Evolutionary conservation across 1,284 basidiomycete genomes (phyloP), one percentile per base, ranked within the genome.

Genomic region (Fistulina hepatica): DNA sequence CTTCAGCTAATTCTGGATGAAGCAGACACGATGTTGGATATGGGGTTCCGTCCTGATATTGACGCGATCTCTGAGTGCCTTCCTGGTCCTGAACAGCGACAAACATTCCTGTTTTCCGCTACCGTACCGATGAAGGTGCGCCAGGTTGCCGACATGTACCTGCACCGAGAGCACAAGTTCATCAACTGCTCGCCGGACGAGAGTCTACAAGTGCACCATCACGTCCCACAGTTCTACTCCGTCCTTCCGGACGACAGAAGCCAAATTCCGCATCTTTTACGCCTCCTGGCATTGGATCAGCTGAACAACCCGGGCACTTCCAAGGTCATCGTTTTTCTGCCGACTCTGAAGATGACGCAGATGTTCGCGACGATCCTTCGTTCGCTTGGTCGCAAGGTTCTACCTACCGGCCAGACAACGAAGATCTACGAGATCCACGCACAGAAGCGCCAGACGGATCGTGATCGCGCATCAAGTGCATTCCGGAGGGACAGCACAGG

Each of bases 31-130:
- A 70, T 97, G 10, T 69, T 98, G 28, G 92, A 97, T 48, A 89
- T 97, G 82, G 94, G 94, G 48, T 98, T 98, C 76, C 75, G 84
- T 7, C 76, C 84, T 32, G 92, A 95, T 48, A 78, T 98, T 32
- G 74, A 89, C 25, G 72, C 69, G 2, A 92, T 97, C 51, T 63
- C 75, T 22, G 51, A 64, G 2, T 69, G 69, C 48, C 65, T 97
- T n/a, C 86, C 88, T 12, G 60, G 65, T 22, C 57, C 65, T 2
- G 71, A 76, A 0, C 57, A 78, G 40, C 76, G 93, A 15, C 89
- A 93, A 55, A 97, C 92, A 0, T 84, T 97, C 66, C 68, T 98
- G 45, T 95, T 97, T 64, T 93, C 88, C n/a, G 93, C 94, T 8
- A 97, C 71, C 43, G 76, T 75, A 49, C 86, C 70, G 40, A 73